These are phyloP conservation scores for Dictyostelium purpureum DNA, from an alignment of 78 protist species.

Conservation along the genomic window DNA sequence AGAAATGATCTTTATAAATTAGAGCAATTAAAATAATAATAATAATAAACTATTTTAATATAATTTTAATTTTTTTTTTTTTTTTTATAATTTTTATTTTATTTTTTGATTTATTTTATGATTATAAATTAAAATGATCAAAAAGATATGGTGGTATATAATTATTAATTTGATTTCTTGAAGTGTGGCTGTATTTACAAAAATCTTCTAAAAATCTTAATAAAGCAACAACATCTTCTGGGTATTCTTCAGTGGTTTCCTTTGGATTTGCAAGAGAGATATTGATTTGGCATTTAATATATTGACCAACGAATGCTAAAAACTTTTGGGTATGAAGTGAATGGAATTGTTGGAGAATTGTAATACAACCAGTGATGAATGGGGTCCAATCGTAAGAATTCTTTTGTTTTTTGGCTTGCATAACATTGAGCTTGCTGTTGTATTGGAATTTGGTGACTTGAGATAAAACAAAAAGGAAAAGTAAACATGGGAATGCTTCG, in stretches of 20 bases:
- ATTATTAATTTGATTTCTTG: slow-evolving; percentile 72
- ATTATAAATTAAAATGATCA: slow-evolving; percentile 64
- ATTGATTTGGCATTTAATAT: slow-evolving; percentile 80
- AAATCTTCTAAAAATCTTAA: slow-evolving; percentile 86
- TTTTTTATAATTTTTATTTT: too few species aligned
- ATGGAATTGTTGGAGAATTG: slow-evolving; percentile 95
- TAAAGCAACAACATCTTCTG: slow-evolving; percentile 82
- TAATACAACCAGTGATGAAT: slow-evolving; percentile 90
- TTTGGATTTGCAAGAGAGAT: slow-evolving; percentile 25
- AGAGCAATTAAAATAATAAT: too few species aligned
- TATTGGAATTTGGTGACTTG: slow-evolving; percentile 69
- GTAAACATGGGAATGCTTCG: slow-evolving; percentile 70
- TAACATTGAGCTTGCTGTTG: slow-evolving; percentile 38
- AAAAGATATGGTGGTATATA: slow-evolving; percentile 82
- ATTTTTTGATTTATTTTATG: not conserved
- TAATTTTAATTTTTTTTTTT: too few species aligned
- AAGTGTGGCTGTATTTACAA: slow-evolving; percentile 59
- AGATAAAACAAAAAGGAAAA: slow-evolving; percentile 62
- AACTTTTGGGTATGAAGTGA: slow-evolving; percentile 69
- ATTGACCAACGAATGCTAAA: slow-evolving; percentile 87
- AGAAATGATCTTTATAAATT: slow-evolving; percentile 28
- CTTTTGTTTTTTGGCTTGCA: slow-evolving; percentile 43
- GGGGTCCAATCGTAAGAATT: slow-evolving; percentile 86
- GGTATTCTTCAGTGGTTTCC: slow-evolving; percentile 56
- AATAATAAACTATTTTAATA: too few species aligned